Base-by-base conservation (phyloP, 768 basidiomycete genomes). In the Panaeolus cyanescens region DNA sequence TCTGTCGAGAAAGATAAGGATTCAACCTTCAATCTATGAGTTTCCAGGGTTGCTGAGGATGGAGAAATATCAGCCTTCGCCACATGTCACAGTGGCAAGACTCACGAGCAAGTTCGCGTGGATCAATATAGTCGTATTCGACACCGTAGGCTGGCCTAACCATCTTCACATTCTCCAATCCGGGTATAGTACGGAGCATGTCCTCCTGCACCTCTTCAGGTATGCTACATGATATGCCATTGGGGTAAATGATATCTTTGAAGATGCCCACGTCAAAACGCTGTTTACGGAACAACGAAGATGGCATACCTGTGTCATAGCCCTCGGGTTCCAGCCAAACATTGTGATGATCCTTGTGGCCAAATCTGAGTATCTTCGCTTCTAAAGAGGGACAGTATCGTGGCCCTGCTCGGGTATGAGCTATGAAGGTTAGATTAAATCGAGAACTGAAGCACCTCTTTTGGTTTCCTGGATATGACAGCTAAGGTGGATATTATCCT, bases 241-340 rank as follows among this genome's bases (percentile, higher is more conserved):
- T 94, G 1, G 95, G 95, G 68, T 96, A 96, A 59, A 96, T 88
- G 13, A 96, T 71, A 60, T 93, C 94, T 93, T 56, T 0, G 5
- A 59, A 12, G n/a, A 40, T 19, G 19, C 56, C 45, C 45, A 50
- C 45, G 45, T 45, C 39, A 59, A 42, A 9, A 19, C 12, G 7
- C 12, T 59, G 22, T 55, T 42, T 25, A 54, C 22, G 3, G 19
- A 5, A 32, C 13, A 10, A 13, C 32, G 13, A 10, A 19, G 56
- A 25, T 56, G 37, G 32, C 33, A 25, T 33, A 92, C 93, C 88
- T 15, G 93, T 92, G 68, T 93, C 91, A 61, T 93, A 95, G 0
- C 95, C 95, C 70, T 96, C 95, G 0, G 93, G 95, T 70, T 96
- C 95, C 3, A 96, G 78, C 93, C 94, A 96, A 39, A 96, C 82